Evolutionary conservation across 805 yeast genomes (phyloP).

Genomic region (Candida ascalaphidarum): DNA sequence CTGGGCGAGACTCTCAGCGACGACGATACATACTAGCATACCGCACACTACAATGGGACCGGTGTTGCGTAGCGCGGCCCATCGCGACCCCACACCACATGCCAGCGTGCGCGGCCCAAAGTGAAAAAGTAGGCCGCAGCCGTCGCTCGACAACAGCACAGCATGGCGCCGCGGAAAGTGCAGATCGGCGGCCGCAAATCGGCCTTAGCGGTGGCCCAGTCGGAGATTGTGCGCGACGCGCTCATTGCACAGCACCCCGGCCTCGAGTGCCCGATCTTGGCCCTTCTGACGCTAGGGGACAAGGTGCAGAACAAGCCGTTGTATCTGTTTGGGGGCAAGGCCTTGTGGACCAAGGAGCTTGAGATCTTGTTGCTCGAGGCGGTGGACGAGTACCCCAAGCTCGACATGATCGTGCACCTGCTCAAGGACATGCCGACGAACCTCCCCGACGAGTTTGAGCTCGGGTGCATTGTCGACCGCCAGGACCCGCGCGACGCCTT

Average conservation of each 20-base stretch:
- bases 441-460: slow-evolving; percentile 80
- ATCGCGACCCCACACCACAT: too few species aligned
- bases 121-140: too few species aligned
- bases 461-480: slow-evolving; percentile 80
- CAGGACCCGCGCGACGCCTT: slow-evolving; percentile 94
- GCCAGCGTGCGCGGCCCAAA: too few species aligned
- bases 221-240: slow-evolving; percentile 57
- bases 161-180: too few species aligned
- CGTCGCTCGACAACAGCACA: too few species aligned
- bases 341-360: slow-evolving; percentile 93
- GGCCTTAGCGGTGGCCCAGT: slow-evolving; percentile 78
- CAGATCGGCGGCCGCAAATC: slow-evolving; percentile 88
- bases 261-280: slow-evolving; percentile 64
- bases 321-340: slow-evolving; percentile 92
- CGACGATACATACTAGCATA: too few species aligned
- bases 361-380: slow-evolving; percentile 65
- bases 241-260: slow-evolving; percentile 58
- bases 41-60: too few species aligned
- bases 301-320: slow-evolving; percentile 77
- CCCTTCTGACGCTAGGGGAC: slow-evolving; percentile 85
- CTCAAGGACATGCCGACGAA: slow-evolving; percentile 89
- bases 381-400: slow-evolving; percentile 53
- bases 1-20: too few species aligned
- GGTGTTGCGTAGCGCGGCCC: too few species aligned
- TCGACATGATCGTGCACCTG: slow-evolving; percentile 90